Evolutionary conservation across 495 filamentous ascomycete species (phyloP).

Genomic region (Xylaria palmicola): DNA sequence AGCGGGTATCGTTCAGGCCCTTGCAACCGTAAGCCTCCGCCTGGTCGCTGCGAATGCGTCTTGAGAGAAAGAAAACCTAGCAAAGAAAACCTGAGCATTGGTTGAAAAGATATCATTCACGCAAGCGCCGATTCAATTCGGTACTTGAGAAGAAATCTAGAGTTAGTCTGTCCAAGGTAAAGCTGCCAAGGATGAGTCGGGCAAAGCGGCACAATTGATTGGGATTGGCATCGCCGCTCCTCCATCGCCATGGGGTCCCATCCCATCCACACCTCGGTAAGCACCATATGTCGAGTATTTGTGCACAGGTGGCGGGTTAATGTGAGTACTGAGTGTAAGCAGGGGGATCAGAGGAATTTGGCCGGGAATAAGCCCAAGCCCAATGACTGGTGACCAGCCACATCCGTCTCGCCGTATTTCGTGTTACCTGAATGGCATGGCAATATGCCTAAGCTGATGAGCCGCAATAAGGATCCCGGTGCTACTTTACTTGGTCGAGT

Average conservation of each 20-base stretch:
- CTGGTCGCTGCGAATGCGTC: neutral
- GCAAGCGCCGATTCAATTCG: neutral
- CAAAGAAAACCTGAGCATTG: no score
- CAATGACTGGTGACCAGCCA: no score
- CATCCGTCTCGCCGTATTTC: neutral
- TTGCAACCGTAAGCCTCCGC: neutral
- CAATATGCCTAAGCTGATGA: no score
- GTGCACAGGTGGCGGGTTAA: neutral
- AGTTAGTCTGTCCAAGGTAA: neutral
- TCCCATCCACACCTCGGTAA: neutral
- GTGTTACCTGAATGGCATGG: no score
- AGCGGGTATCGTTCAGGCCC: no score
- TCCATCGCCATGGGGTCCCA: neutral
- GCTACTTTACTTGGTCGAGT: no score
- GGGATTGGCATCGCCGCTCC: neutral
- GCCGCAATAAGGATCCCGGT: no score
- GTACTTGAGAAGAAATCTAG: neutral
- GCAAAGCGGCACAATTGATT: conserved; percentile 3
- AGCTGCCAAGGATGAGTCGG: neutral
- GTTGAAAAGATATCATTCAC: no score
- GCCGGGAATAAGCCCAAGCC: neutral
- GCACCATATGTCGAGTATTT: neutral
- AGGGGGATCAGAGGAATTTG: neutral
- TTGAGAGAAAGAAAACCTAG: neutral
- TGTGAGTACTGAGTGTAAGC: neutral